Evolutionary conservation across 306 rosid genomes (phyloP).

Genomic region (Oxytropis ochrocephala): DNA sequence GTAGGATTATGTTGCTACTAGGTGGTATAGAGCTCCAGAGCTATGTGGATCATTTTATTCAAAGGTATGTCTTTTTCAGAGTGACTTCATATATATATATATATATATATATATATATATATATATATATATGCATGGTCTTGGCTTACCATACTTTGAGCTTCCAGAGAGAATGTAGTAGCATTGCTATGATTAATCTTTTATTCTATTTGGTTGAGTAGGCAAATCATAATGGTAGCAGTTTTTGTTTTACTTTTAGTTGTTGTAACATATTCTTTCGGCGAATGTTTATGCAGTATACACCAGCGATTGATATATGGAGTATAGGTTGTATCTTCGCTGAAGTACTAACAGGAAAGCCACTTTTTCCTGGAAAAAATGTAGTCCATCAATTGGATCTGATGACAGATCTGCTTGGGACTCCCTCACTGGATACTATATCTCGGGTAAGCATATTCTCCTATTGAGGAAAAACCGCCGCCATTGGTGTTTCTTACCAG

Average conservation of each 20-base stretch:
- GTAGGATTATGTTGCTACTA: constrained; percentile 98
- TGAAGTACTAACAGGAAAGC: constrained; percentile 84
- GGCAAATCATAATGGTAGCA: background rate
- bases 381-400: constrained; percentile 94
- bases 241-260: background rate
- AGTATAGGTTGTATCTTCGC: constrained; percentile 98
- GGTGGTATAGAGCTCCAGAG: constrained; percentile 99
- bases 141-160: background rate
- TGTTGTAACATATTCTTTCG: background rate
- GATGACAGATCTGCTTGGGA: constrained; percentile 96
- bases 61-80: constrained; percentile 45
- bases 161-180: too few relatives aligned
- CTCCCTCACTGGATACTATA: constrained; percentile 88
- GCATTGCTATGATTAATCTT: too few relatives aligned
- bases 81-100: too few relatives aligned
- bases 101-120: too few relatives aligned
- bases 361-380: constrained; percentile 97
- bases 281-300: constrained; percentile 56
- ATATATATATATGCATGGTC: background rate
- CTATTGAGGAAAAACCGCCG: background rate
- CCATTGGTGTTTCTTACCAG: background rate
- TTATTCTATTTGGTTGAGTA: background rate
- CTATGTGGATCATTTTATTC: constrained; percentile 96
- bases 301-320: constrained; percentile 98
- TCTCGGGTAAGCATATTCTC: constrained; percentile 55